Percentiles rank a stretch among this genome's conserved stretches.
Evolutionary conservation across 129 eudicot genomes (phyloP).

Genomic region (Pseudognaphalium luteoalbum): DNA sequence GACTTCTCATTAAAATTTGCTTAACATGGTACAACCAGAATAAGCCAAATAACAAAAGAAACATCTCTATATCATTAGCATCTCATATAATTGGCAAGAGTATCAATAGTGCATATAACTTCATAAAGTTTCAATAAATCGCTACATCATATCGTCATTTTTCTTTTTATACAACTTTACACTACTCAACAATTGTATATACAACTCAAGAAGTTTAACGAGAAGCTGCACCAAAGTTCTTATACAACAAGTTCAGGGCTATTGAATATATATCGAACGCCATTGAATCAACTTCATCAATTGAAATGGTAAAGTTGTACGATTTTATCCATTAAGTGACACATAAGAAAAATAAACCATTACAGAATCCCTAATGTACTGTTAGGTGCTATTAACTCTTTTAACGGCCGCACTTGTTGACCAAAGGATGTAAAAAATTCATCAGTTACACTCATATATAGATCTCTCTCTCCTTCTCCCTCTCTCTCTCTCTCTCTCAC

Average conservation of each 20-base stretch:
- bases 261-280: no score
- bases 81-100: neutral
- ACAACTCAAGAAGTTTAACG: no score
- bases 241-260: no score
- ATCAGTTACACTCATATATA: neutral
- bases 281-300: no score
- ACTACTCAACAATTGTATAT: no score
- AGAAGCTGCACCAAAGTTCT: no score
- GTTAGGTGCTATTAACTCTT: neutral
- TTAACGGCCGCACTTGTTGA: neutral
- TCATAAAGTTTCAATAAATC: neutral
- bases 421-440: constrained; percentile 10
- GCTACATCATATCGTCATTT: no score
- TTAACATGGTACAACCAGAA: constrained; percentile 19
- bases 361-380: no score
- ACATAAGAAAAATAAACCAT: no score
- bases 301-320: no score
- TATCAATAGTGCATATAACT: neutral
- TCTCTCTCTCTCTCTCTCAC: neutral
- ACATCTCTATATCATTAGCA: neutral
- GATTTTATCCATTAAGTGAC: no score
- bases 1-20: constrained; percentile 6
- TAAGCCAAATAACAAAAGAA: neutral
- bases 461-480: neutral
- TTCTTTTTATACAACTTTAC: no score